Conservation (phyloP, 2,329 filamentous ascomycete genomes). For the Diaporthe velutina region DNA sequence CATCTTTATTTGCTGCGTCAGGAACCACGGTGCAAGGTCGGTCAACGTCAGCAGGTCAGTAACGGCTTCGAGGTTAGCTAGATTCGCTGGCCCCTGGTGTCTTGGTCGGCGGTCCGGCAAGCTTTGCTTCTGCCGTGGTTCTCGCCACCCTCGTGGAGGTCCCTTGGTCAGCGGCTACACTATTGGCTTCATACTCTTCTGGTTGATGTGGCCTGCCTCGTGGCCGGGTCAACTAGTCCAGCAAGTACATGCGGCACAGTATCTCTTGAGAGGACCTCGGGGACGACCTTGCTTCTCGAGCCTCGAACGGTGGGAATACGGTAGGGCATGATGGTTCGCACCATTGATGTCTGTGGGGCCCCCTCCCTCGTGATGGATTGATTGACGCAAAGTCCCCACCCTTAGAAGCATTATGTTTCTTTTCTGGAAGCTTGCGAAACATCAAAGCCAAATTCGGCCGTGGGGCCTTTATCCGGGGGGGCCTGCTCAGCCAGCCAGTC, state of each 20-base stretch:
- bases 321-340: conserved; percentile 24
- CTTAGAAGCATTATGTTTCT: conserved; percentile 33
- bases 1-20: background rate
- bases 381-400: conserved; percentile 33
- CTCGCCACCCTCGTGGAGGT: background rate
- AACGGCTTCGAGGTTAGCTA: conserved; percentile 8
- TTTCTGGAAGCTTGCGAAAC: conserved; percentile 40
- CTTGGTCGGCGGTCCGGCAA: background rate
- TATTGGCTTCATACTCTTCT: background rate
- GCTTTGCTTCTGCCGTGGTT: conserved; percentile 19
- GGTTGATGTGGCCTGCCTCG: conserved; percentile 3
- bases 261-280: background rate
- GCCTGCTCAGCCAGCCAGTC: background rate
- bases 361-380: conserved; percentile 28
- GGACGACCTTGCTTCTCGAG: background rate
- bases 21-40: background rate
- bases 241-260: background rate
- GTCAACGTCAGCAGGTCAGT: background rate
- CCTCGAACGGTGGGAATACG: conserved; percentile 25
- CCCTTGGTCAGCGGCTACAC: background rate
- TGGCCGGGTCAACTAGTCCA: background rate
- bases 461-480: conserved; percentile 2
- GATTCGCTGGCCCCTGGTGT: background rate
- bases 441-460: conserved; percentile 26
- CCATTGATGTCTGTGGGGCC: conserved; percentile 16